Base-by-base conservation (phyloP, 2,329 filamentous ascomycete species). In the Leptographium flavum region DNA sequence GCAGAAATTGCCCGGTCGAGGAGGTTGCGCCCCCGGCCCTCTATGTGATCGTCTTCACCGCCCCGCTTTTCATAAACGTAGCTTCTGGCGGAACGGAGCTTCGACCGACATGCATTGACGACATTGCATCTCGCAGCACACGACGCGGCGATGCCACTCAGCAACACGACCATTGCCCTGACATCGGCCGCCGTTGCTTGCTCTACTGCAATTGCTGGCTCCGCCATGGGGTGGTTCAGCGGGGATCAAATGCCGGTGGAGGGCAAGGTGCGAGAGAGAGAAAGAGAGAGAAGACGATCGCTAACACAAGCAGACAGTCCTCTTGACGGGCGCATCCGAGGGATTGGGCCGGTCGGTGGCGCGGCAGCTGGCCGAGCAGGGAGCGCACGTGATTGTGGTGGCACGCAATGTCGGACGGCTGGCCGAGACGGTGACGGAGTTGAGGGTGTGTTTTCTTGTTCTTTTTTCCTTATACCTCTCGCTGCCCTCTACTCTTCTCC, bases 241-340 rank as follows among this genome's bases (percentile, higher is more conserved):
- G 81, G 74, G 54, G 87, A 94, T 59, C 74, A 87, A 50, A 87
- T 96, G 67, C 76, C 80, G 42, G 84, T 95, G 11, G 79, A 87
- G 55, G 87, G 87, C 60, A 84, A 83, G 70, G 88, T 92, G 60
- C 25, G 40, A n/a, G 10, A 8, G 23, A n/a, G n/a, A n/a, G 5
- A 17, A 17, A 2, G 37, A 19, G 19, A 35, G 22, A 45, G 10
- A 13, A 30, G 13, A 30, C 7, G 27, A 14, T 32, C 15, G 31
- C 31, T 10, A 14, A 10, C 13, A 28, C 13, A 43, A 13, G 28
- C n/a, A 94, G 87, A 94, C 88, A 2, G 72, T 93, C 43, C 69
- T 96, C 45, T 69, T 98, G 43, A 98, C 92, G 1, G 92, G 92
- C 39, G 87, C 81, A 28, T 95, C 92, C 0, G 85, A 95, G 58